phyloP scores from a whole-genome alignment of 2,329 filamentous ascomycete genomes.

The Aspergillus tanneri region DNA sequence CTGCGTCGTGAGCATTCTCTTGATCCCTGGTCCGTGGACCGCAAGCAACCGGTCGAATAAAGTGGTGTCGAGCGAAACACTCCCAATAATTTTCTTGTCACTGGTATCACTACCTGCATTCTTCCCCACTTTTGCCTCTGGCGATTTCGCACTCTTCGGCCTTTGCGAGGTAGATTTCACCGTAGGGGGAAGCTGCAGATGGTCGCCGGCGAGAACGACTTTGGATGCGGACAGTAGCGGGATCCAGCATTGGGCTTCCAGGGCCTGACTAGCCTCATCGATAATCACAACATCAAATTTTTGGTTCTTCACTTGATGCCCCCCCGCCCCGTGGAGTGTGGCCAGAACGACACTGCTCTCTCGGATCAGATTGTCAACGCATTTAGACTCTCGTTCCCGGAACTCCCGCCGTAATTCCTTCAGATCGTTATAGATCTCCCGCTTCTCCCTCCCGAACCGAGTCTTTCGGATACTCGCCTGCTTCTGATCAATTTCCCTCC shows the following conservation, averaged over 20 bases:
- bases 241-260: constrained; percentile 98
- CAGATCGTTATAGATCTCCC: constrained; percentile 79
- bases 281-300: constrained; percentile 92
- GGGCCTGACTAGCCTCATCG: constrained; percentile 91
- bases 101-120: constrained; percentile 19
- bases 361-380: constrained; percentile 71
- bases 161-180: constrained; percentile 70
- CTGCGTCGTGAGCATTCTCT: constrained; percentile 92
- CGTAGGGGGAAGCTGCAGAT: constrained; percentile 89
- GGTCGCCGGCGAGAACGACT: constrained; percentile 88
- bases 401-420: constrained; percentile 86
- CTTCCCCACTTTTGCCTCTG: constrained; percentile 31
- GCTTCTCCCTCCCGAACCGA: constrained; percentile 73
- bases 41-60: constrained; percentile 85
- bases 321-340: constrained; percentile 88
- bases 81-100: constrained; percentile 44
- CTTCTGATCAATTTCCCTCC: constrained; percentile 89
- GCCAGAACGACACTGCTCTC: constrained; percentile 85
- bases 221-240: constrained; percentile 76
- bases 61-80: constrained; percentile 75
- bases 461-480: constrained; percentile 87
- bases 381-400: constrained; percentile 76
- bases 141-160: constrained; percentile 51
- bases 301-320: constrained; percentile 74
- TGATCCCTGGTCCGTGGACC: constrained; percentile 78